A percentile compares a stretch with the other conserved stretches of the same genome.
phyloP scores from a whole-genome alignment of 495 filamentous ascomycete species.

The Immersiella caudata region DNA sequence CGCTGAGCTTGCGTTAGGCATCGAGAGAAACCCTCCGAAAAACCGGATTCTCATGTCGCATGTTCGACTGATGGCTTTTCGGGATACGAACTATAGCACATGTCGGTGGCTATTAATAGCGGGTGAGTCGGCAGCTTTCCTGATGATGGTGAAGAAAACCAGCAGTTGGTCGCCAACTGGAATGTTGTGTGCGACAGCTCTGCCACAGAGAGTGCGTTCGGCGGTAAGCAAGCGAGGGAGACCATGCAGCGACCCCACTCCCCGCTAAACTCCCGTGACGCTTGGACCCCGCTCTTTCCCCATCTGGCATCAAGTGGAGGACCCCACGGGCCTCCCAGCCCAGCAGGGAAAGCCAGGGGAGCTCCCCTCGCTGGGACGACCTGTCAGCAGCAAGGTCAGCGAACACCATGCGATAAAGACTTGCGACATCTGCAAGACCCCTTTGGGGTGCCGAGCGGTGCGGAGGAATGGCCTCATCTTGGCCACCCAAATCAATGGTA shows the following conservation, averaged over 20 bases:
- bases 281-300: not conserved
- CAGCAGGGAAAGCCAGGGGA: not conserved
- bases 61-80: not conserved
- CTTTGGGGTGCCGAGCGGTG: not conserved
- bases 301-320: not conserved
- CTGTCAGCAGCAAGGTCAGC: not conserved
- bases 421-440: not conserved
- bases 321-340: not conserved
- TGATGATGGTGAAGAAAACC: not conserved
- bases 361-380: not conserved
- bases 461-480: not conserved
- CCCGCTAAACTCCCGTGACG: not conserved
- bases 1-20: not conserved
- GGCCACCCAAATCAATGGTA: not conserved
- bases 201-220: not conserved
- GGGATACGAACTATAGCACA: not conserved
- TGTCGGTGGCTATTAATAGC: not conserved
- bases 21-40: not conserved
- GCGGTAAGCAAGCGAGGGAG: not conserved
- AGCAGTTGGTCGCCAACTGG: not conserved
- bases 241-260: not conserved
- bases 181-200: not conserved
- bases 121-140: not conserved
- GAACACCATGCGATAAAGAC: not conserved
- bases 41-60: not conserved